Percentiles rank a stretch among this genome's conserved stretches.
Evolutionary conservation across 2,329 filamentous ascomycete genomes (phyloP).

Genomic region (Cryphonectria carpinicola): DNA sequence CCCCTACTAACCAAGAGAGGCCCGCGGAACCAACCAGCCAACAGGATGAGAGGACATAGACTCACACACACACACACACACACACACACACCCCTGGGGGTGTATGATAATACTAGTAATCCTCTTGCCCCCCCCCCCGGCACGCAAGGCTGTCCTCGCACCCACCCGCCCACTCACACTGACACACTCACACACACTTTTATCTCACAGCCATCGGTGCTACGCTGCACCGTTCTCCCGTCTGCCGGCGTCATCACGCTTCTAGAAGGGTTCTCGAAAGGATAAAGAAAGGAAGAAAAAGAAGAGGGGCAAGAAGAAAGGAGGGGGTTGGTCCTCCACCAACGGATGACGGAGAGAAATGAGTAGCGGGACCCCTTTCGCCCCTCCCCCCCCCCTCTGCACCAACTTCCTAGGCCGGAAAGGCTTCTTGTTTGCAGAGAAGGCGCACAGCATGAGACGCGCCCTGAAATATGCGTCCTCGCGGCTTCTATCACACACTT

Average conservation of each 20-base stretch:
- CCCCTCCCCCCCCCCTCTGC: not conserved
- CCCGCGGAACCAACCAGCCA: not conserved
- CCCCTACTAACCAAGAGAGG: too few species aligned
- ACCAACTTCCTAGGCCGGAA: slow-evolving; percentile 23
- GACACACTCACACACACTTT: not conserved
- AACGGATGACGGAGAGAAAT: slow-evolving; percentile 1
- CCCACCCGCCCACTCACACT: not conserved
- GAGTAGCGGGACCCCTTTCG: not conserved
- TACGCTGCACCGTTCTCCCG: slow-evolving; percentile 20
- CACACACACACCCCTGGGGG: too few species aligned
- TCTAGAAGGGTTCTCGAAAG: slow-evolving; percentile 14
- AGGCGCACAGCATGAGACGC: not conserved
- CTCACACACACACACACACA: too few species aligned
- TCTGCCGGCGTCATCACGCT: slow-evolving; percentile 16
- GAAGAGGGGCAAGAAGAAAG: too few species aligned
- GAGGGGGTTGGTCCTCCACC: not conserved
- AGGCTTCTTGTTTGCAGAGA: not conserved
- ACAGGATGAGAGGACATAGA: not conserved
- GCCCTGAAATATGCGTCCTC: slow-evolving; percentile 5
- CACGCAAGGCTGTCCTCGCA: not conserved
- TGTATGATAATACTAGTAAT: too few species aligned
- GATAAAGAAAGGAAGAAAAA: not conserved
- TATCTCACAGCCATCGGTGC: slow-evolving; percentile 14
- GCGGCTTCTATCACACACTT: slow-evolving; percentile 21
- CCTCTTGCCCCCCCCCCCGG: not conserved